Conservation (phyloP, 495 filamentous ascomycete species). For the Astrothelium macrocarpum region DNA sequence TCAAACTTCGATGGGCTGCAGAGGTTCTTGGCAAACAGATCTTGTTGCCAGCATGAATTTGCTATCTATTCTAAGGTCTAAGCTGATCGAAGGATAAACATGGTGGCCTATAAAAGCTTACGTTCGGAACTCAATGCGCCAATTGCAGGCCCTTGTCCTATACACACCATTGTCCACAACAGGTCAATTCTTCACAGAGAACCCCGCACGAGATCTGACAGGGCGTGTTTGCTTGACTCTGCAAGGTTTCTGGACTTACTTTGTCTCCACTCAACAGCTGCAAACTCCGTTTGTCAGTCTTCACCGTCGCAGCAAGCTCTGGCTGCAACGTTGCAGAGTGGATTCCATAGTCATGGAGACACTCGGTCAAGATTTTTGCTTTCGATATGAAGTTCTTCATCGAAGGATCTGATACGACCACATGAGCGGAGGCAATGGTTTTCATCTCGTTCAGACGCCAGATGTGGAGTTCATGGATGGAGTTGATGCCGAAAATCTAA, state of each 20-base stretch:
- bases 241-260: not conserved
- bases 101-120: no score
- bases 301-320: conserved; percentile 23
- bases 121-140: no score
- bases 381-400: conserved; percentile 34
- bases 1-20: no score
- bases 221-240: not conserved
- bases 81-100: no score
- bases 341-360: conserved; percentile 45
- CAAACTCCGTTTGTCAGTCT: not conserved
- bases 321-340: conserved; percentile 45
- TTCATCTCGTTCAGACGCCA: conserved; percentile 46
- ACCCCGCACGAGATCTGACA: not conserved
- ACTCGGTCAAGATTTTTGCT: conserved; percentile 38
- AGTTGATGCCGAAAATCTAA: conserved; percentile 37
- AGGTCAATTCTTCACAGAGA: not conserved
- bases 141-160: no score
- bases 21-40: no score
- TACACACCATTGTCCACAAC: not conserved
- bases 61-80: no score
- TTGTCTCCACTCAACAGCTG: not conserved
- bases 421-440: conserved; percentile 40
- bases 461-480: conserved; percentile 44
- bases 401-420: conserved; percentile 35
- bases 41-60: no score